These are phyloP conservation scores for Gyrodon lividus DNA, from an alignment of 768 basidiomycete species.

Conservation along the genomic window DNA sequence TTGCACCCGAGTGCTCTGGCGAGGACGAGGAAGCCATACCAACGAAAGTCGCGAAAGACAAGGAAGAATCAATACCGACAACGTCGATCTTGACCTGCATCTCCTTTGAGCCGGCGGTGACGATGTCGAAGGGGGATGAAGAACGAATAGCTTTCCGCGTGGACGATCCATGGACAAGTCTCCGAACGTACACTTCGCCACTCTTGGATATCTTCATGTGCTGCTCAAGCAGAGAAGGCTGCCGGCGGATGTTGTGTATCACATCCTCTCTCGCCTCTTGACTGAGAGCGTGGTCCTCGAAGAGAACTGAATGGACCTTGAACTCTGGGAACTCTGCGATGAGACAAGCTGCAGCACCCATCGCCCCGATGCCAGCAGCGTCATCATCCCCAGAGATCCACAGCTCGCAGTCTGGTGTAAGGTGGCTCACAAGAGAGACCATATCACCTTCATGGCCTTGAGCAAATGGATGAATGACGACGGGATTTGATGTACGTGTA, in stretches of 20 bases:
- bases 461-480: conserved; percentile 7
- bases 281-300: conserved; percentile 11
- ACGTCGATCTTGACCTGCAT: background rate
- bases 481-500: background rate
- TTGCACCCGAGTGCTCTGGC: background rate
- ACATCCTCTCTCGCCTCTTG: conserved; percentile 5
- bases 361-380: conserved; percentile 13
- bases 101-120: background rate
- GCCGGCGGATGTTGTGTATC: conserved; percentile 4
- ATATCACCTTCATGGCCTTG: conserved; percentile 13
- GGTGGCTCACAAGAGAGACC: conserved; percentile 3
- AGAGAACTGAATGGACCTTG: conserved; percentile 10
- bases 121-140: too few species aligned
- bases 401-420: conserved; percentile 6
- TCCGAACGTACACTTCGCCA: conserved; percentile 15
- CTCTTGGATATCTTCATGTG: conserved; percentile 12
- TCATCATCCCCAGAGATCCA: conserved; percentile 13
- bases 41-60: background rate
- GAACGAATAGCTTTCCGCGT: background rate
- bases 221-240: conserved; percentile 7
- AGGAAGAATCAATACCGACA: background rate
- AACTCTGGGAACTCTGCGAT: conserved; percentile 12
- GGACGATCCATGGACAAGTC: conserved; percentile 10
- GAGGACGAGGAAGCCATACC: background rate
- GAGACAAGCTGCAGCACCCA: conserved; percentile 11